Evolutionary conservation across 1,284 basidiomycete species (phyloP), one percentile per base, ranked within the genome.

Genomic region (Leccinum insigne): DNA sequence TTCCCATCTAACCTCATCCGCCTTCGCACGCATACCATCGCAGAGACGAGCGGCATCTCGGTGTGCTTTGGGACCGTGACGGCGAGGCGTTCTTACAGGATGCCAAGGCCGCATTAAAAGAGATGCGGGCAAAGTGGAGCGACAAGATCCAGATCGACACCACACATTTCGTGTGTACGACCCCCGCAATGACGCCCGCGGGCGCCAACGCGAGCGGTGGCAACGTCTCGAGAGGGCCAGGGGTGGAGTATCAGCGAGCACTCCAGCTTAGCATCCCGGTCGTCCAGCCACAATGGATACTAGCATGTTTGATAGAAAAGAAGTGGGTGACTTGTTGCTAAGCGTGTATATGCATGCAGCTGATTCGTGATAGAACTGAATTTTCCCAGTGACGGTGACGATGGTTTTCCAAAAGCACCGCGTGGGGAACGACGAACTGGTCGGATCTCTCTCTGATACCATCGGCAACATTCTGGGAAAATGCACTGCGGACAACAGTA

Each of bases 121-220:
- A 93, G 70, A 96, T 98, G 89, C 85, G 84, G 23, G 96, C 93
- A 0, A 91, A 91, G 69, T 77, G 91, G 88, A 93, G 90, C 70
- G 92, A 96, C 69, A 91, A 90, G 71, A 96, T 99, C 29, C 94
- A 96, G 79, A 96, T 99, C 65, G 96, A 98, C 73, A 98, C 96
- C 5, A 97, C 95, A 0, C 96, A 98, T 77, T 98, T 97, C 71
- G 95, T 98, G 44, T 97, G 95, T 75, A 96, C 94, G 3, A 94
- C 92, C 0, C 92, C 95, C 2, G 88, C 90, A 1, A 83, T 86
- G 13, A 87, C 87, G 0, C 86, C 89, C 0, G 72, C 78, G 6
- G 90, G 88, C 3, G 87, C 90, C 3, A 83, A 85, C 64, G 83
- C 82, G 0, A 80, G 82, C 4, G 85, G 86, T 2, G 71, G 72